A percentile compares a stretch with the other conserved stretches of the same genome.
These are phyloP conservation scores for Pleomassaria siparia DNA, from an alignment of 2,329 filamentous ascomycete species.

Conservation along the genomic window DNA sequence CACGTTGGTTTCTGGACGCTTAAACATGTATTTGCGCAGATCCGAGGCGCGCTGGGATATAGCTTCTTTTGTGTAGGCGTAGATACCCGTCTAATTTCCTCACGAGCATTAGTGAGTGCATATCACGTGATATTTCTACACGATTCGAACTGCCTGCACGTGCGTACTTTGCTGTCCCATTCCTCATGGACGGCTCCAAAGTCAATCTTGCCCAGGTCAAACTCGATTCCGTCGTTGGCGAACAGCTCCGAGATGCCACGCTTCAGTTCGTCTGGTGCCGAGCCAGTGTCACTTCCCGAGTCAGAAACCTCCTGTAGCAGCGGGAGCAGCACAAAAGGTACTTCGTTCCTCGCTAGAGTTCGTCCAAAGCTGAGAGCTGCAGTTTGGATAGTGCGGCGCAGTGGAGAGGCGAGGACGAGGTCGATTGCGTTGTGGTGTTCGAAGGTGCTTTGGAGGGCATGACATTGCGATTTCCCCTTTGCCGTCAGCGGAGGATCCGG, in stretches of 20 bases:
- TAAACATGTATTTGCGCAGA: constrained; percentile 29
- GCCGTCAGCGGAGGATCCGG: constrained; percentile 6
- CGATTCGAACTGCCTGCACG: not conserved
- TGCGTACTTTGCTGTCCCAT: constrained; percentile 69
- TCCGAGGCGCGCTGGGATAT: constrained; percentile 33
- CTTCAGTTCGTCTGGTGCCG: constrained; percentile 54
- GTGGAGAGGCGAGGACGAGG: constrained; percentile 74
- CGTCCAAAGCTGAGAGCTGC: constrained; percentile 69
- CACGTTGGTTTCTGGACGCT: constrained; percentile 23
- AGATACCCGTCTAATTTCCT: constrained; percentile 28
- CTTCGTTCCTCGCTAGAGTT: constrained; percentile 34
- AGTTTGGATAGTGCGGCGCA: constrained; percentile 80
- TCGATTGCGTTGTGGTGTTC: constrained; percentile 42
- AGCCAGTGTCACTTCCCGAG: constrained; percentile 76
- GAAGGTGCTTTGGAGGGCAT: not conserved
- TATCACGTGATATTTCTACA: not conserved
- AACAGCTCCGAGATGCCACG: constrained; percentile 25
- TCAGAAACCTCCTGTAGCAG: constrained; percentile 77
- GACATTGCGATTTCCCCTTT: constrained; percentile 11
- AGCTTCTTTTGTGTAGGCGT: constrained; percentile 29
- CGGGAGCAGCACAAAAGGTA: constrained; percentile 64
- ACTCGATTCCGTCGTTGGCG: constrained; percentile 61
- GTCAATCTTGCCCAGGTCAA: constrained; percentile 57
- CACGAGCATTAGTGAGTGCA: not conserved
- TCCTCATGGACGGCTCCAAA: constrained; percentile 60